These are phyloP conservation scores for Mycosphaerella sp. DNA, from an alignment of 2,329 filamentous ascomycete genomes.

Conservation along the genomic window DNA sequence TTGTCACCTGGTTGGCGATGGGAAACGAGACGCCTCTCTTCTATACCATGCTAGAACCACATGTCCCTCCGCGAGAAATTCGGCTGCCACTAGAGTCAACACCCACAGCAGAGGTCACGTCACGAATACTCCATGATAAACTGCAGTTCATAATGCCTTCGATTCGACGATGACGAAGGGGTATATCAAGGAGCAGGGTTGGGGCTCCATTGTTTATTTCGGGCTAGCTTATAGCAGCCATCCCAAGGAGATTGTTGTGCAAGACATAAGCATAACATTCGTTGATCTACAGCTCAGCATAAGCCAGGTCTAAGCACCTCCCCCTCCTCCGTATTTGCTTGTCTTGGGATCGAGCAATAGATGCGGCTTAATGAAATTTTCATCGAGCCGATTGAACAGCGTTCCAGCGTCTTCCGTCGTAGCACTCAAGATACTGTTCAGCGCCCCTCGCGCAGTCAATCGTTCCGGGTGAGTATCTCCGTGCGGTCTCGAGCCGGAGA, in stretches of 20 bases:
- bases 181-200: conserved; percentile 21
- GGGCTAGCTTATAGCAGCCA: not conserved
- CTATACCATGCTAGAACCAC: too few relatives aligned
- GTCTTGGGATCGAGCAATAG: conserved; percentile 66
- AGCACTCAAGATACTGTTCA: conserved; percentile 71
- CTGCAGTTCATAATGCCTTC: conserved; percentile 16
- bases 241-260: not conserved
- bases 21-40: too few relatives aligned
- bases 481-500: conserved; percentile 32
- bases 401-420: conserved; percentile 80
- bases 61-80: too few relatives aligned
- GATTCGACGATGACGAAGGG: conserved; percentile 19
- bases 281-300: conserved; percentile 1
- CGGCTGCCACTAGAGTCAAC: conserved; percentile 1
- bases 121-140: conserved; percentile 18
- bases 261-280: conserved; percentile 1
- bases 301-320: not conserved
- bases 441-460: conserved; percentile 67
- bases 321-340: conserved; percentile 11
- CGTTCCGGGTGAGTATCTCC: conserved; percentile 22
- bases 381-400: conserved; percentile 86
- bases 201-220: conserved; percentile 9
- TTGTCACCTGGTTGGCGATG: not conserved
- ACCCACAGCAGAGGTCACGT: conserved; percentile 25
- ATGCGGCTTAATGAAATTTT: conserved; percentile 92